Base-by-base conservation (phyloP, 768 basidiomycete genomes). In the Leccinum disarticulatum region DNA sequence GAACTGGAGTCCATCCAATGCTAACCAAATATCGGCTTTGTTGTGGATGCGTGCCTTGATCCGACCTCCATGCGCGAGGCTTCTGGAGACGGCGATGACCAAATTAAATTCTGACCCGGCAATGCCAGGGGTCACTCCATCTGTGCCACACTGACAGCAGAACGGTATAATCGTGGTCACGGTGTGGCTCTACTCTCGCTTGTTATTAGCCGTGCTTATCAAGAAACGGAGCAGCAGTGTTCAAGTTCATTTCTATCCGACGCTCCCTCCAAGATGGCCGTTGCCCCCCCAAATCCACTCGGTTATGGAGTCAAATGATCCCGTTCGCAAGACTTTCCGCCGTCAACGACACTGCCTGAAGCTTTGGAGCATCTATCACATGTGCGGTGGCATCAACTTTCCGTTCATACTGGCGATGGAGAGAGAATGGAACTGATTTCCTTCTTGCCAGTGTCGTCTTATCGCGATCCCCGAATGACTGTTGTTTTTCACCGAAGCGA, bases 51-150 rank as follows among this genome's bases (percentile, higher is more conserved):
- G 17, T 38, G 30, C 30, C 56, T 35, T n/a, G 38, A 36, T 1
- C 61, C 52, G 56, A 54, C 36, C 56, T 64, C 52, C 62, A 36
- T 19, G 14, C 47, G 11, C 11, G 35, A 50, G 33, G 25, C 3
- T 22, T 3, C 46, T 57, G 25, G 4, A 5, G 17, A 27, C 6
- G 35, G 19, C 2, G 36, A 25, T 43, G 9, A 31, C 52, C 15
- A 31, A 43, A 1, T 48, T 9, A 31, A 43, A 1, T 48, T 9
- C 25, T 17, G 25, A 54, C 14, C 19, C 15, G 43, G 15, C 27
- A 22, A 22, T 19, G 17, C 14, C 15, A 1, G 22, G 22, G 22
- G 22, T 28, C 9, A 11, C n/a, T 28, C 36, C 8, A 41, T 19
- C 36, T 5, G 17, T 19, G 38, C 13, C 28, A 10, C 9, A 15